A percentile compares a stretch with the other conserved stretches of the same genome.
These are phyloP conservation scores for Musa troglodytarum DNA, from an alignment of 176 grass and related monocot genomes.

Conservation along the genomic window DNA sequence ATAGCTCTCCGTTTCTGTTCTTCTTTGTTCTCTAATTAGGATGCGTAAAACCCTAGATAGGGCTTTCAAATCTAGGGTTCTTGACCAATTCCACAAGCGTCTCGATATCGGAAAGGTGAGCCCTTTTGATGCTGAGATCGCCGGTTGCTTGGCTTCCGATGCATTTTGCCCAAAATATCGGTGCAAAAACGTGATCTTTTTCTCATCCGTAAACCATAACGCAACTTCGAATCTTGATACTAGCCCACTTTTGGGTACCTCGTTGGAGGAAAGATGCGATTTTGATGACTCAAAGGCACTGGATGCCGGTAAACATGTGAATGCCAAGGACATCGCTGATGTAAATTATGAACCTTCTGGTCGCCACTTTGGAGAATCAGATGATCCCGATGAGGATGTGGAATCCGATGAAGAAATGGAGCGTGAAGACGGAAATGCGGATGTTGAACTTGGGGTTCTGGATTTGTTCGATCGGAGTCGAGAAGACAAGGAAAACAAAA, in stretches of 20 bases:
- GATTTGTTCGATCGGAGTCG: constrained; percentile 26
- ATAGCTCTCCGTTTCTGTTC: no score
- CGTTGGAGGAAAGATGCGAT: not conserved
- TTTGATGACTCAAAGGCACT: not conserved
- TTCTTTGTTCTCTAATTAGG: not conserved
- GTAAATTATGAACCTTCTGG: not conserved
- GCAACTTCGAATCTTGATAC: constrained; percentile 1
- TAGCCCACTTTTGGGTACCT: not conserved
- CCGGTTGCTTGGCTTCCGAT: not conserved
- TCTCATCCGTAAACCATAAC: not conserved
- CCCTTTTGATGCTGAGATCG: no score
- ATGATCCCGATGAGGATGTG: not conserved
- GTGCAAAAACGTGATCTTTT: not conserved
- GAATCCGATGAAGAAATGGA: constrained; percentile 12
- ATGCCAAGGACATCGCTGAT: not conserved
- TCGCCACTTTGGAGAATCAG: not conserved
- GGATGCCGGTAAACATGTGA: not conserved
- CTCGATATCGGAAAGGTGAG: no score
- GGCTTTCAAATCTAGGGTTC: not conserved
- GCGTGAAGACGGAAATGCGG: constrained; percentile 3
- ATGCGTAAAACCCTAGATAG: constrained; percentile 14
- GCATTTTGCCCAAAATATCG: not conserved
- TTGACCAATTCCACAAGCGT: not conserved
- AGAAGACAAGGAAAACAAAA: not conserved
- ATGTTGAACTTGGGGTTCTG: constrained; percentile 10